phyloP scores from a whole-genome alignment of 2,329 filamentous ascomycete genomes.

The Botryotinia calthae region DNA sequence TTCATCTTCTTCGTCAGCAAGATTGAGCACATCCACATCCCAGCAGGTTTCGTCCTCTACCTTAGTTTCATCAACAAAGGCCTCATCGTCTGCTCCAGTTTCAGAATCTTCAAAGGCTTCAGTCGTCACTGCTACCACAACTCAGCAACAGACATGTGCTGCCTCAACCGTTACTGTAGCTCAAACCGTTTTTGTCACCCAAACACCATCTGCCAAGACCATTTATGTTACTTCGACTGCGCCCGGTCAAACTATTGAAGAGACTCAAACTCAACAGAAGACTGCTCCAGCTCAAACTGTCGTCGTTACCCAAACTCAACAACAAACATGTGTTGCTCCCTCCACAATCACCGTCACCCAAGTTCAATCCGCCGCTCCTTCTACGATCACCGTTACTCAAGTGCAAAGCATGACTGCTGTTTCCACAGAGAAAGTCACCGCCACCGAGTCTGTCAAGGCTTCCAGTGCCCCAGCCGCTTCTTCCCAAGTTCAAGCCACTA shows the following conservation, averaged over 20 bases:
- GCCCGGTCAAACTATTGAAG: background rate
- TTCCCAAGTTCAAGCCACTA: background rate
- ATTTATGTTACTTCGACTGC: background rate
- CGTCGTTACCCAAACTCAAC: background rate
- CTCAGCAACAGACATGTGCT: background rate
- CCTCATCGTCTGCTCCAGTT: background rate
- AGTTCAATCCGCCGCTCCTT: background rate
- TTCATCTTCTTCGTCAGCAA: background rate
- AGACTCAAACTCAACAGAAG: background rate
- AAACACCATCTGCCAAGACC: background rate
- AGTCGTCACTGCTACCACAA: slow-evolving; percentile 10
- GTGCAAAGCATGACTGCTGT: background rate
- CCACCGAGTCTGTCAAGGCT: background rate
- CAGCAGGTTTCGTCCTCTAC: background rate
- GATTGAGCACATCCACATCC: background rate
- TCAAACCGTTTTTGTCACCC: background rate
- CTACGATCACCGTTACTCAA: background rate
- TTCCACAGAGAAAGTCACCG: background rate
- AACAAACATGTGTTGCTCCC: background rate
- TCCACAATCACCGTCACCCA: background rate
- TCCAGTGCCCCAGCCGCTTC: background rate
- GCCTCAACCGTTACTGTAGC: background rate
- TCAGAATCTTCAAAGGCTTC: background rate
- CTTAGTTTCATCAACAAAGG: background rate
- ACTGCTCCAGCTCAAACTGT: slow-evolving; percentile 1